phyloP scores from a whole-genome alignment of 768 basidiomycete genomes.

The Hericium alpestre region DNA sequence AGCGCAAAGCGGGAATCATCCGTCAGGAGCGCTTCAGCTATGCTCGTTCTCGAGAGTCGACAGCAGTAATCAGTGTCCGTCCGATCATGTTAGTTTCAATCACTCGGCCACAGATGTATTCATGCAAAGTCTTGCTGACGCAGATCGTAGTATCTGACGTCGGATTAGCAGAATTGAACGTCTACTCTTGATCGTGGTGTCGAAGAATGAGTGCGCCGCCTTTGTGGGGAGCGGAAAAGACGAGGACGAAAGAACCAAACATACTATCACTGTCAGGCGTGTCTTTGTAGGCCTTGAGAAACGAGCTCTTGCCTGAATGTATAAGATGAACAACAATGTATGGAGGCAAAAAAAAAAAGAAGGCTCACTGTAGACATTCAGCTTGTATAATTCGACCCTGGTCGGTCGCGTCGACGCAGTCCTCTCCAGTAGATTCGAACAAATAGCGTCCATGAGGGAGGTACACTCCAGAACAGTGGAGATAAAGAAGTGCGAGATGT shows the following conservation, averaged over 20 bases:
- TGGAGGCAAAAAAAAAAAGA: background rate
- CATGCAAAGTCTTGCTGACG: too few species aligned
- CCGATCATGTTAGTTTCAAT: too few species aligned
- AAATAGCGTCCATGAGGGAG: slow-evolving; percentile 21
- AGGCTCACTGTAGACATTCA: slow-evolving; percentile 34
- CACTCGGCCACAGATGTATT: too few species aligned
- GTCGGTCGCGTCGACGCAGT: slow-evolving; percentile 14
- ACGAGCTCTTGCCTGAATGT: slow-evolving; percentile 27
- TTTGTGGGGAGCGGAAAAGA: slow-evolving; percentile 34
- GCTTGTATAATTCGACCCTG: slow-evolving; percentile 30
- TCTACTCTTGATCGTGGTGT: slow-evolving; percentile 23
- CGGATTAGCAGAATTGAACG: slow-evolving; percentile 25
- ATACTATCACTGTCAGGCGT: slow-evolving; percentile 33
- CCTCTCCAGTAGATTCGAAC: slow-evolving; percentile 15
- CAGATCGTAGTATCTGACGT: slow-evolving; percentile 3
- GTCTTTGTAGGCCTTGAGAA: slow-evolving; percentile 42
- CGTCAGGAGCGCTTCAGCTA: too few species aligned
- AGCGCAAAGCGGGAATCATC: too few species aligned
- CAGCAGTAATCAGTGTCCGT: too few species aligned
- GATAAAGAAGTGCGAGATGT: slow-evolving; percentile 23
- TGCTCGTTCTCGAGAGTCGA: too few species aligned
- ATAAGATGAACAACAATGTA: background rate
- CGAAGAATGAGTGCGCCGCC: slow-evolving; percentile 33
- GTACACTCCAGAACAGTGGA: slow-evolving; percentile 20
- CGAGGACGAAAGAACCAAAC: slow-evolving; percentile 42